Conservation (phyloP, 352 stramenopile species). For the Pythium rishiriense region DNA sequence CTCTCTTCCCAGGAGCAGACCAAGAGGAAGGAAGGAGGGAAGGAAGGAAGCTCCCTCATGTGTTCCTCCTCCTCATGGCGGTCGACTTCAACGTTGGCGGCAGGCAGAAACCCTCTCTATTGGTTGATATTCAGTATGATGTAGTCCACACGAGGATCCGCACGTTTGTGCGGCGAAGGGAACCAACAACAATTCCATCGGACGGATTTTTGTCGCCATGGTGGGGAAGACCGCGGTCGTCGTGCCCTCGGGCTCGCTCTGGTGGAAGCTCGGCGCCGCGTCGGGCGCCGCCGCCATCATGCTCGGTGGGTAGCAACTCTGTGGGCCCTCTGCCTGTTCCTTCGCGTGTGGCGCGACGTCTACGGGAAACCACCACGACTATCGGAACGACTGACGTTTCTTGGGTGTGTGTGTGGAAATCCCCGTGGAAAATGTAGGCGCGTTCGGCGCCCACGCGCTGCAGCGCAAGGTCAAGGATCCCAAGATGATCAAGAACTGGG, state of each 20-base stretch:
- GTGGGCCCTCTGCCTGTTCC: no score
- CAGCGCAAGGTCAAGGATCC: slow-evolving; percentile 68
- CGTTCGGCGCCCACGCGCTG: slow-evolving; percentile 78
- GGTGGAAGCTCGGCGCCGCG: slow-evolving; percentile 78
- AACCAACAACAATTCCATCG: not conserved
- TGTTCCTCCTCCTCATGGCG: not conserved
- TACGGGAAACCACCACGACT: no score
- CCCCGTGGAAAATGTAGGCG: no score
- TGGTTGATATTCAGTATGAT: slow-evolving; percentile 10
- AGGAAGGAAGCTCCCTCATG: no score
- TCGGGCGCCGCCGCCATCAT: slow-evolving; percentile 58
- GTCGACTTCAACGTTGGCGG: slow-evolving; percentile 1
- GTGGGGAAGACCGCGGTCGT: slow-evolving; percentile 61
- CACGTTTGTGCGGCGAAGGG: not conserved
- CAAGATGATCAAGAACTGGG: slow-evolving; percentile 85
- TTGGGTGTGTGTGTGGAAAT: no score
- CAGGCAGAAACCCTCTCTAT: slow-evolving; percentile 10
- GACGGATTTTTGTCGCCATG: no score
- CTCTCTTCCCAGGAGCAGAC: no score
- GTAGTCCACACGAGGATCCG: slow-evolving; percentile 17
- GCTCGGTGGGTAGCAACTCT: slow-evolving; percentile 21
- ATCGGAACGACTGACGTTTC: no score
- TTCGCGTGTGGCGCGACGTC: no score
- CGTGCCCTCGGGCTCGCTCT: slow-evolving; percentile 59
- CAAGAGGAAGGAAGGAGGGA: no score